Base-by-base conservation (phyloP, 225 moss, liverwort and hornwort species). In the Marchantia paleacea region DNA sequence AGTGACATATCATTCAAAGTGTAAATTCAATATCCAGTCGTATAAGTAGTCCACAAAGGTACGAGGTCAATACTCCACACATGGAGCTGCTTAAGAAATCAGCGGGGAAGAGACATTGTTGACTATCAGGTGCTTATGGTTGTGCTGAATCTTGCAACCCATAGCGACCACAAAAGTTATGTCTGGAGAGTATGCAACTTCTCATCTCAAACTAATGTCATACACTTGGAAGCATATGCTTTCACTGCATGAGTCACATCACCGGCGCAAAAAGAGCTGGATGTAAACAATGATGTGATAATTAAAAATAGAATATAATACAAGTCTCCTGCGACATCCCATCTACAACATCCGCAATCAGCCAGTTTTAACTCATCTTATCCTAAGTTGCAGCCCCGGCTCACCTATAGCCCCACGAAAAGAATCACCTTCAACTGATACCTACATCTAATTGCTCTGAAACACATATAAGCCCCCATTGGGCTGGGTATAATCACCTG, bases 401-500 rank as follows among this genome's bases (percentile, higher is more conserved):
- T 80, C 77, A 68, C 82, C 75, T 82, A 76, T 16, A 83, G 83
- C 76, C 84, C 70, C 81, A 85, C 69, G 63, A 79, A 82, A 88
- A 88, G 83, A 88, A 88, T 88, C 81, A 85, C 78, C 78, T 81
- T 80, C 70, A 82, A 68, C 71, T 75, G 70, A 80, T 63, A 72
- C 80, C 85, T 83, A 85, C 65, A 13, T 79, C 83, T 85, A 83
- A 79, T 75, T 82, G 78, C 87, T 80, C 82, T 82, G 82, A 82
- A 87, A 82, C 81, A 82, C 79, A 82, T 85, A 87, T 78, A 82
- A 68, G 80, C 75, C 85, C 87, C 81, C 47, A 76, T 65, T 83
- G 83, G 82, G 85, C 83, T 81, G 81, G 81, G 83, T 83, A 81
- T 85, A 83, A 83, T 81, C 85, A 88, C 88, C 85, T 88, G 83